Conservation (phyloP, 345 rosid genomes). For the Durio zibethinus region DNA sequence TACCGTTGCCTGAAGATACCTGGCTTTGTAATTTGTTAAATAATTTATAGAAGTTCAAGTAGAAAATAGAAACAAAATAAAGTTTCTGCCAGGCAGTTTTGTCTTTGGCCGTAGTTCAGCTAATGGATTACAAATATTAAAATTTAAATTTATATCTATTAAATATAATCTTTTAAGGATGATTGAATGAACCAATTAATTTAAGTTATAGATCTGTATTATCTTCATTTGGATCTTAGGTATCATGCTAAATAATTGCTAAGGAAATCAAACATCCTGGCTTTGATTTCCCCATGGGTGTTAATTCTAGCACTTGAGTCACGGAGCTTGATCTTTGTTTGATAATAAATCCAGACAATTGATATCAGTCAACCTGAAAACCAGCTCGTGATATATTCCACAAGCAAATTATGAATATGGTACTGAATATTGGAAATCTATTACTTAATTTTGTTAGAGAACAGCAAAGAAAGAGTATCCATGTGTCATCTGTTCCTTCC, state of each 20-base stretch:
- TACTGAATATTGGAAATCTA: too few relatives aligned
- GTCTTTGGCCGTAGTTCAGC: too few relatives aligned
- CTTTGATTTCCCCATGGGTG: neutral
- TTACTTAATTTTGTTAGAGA: too few relatives aligned
- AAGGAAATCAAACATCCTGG: neutral
- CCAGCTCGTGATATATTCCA: neutral
- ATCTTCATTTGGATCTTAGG: neutral
- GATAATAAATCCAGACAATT: neutral
- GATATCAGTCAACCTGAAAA: neutral
- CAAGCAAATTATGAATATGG: neutral
- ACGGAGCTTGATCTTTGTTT: constrained; percentile 12
- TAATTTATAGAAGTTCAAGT: neutral
- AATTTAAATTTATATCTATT: too few relatives aligned
- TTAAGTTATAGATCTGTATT: too few relatives aligned
- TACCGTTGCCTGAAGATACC: neutral
- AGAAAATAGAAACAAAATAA: too few relatives aligned
- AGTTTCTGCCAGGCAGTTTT: neutral
- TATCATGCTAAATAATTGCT: neutral
- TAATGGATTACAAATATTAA: too few relatives aligned
- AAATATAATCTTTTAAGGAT: too few relatives aligned
- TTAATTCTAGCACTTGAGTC: neutral
- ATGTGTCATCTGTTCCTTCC: too few relatives aligned
- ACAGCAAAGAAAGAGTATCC: too few relatives aligned
- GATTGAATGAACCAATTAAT: too few relatives aligned
- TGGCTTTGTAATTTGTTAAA: constrained; percentile 3